Conservation (phyloP, 768 basidiomycete species). For the Tricholomella constricta region DNA sequence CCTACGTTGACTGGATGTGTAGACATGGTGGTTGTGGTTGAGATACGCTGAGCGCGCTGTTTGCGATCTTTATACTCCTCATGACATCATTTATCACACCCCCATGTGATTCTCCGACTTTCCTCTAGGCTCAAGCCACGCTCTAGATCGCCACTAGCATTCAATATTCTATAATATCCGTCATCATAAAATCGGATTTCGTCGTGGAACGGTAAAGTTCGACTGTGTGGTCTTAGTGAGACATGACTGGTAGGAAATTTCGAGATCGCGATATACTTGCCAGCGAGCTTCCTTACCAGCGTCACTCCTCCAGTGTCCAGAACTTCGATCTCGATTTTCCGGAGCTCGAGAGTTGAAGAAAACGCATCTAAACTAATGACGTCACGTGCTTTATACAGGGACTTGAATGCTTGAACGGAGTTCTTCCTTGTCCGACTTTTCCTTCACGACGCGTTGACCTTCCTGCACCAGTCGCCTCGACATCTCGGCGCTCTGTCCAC, state of each 20-base stretch:
- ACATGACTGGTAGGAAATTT: no score
- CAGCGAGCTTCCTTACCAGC: no score
- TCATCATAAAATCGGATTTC: no score
- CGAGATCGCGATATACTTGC: no score
- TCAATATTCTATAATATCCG: no score
- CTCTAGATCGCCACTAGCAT: no score
- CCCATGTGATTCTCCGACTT: conserved; percentile 14
- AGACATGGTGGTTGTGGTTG: conserved; percentile 39
- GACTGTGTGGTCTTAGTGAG: no score
- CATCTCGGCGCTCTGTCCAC: neutral
- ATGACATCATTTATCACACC: conserved; percentile 20
- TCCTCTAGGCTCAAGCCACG: neutral
- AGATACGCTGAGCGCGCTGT: conserved; percentile 8
- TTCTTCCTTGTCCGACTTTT: conserved; percentile 2
- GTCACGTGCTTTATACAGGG: conserved; percentile 6
- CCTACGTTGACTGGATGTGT: conserved; percentile 48
- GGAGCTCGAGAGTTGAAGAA: no score
- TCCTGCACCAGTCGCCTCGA: neutral
- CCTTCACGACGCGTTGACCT: neutral
- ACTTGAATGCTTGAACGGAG: neutral
- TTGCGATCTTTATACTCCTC: neutral
- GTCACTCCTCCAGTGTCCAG: no score
- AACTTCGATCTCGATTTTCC: no score
- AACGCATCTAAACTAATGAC: neutral
- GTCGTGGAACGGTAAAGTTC: no score